Evolutionary conservation across 371 early-diverging fungal genomes (phyloP).

Genomic region (Mycotypha africana): DNA sequence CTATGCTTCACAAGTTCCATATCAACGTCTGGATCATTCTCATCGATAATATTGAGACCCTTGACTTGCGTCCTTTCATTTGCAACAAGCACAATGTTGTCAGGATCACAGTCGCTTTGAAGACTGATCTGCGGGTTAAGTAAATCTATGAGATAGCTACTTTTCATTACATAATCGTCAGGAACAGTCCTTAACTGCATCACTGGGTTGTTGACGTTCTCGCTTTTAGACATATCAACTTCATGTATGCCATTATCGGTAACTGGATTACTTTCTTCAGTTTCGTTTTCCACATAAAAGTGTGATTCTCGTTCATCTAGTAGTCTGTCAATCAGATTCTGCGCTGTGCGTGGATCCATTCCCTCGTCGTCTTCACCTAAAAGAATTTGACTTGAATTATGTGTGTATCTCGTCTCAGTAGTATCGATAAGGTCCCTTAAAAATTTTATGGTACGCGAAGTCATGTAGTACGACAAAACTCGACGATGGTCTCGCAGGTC

Average conservation of each 20-base stretch:
- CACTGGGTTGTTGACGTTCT: constrained; percentile 51
- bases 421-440: constrained; percentile 38
- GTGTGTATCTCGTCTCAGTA: neutral
- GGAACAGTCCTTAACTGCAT: constrained; percentile 42
- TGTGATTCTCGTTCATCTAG: constrained; percentile 44
- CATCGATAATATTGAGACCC: constrained; percentile 54
- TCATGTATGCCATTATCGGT: neutral
- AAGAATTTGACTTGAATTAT: constrained; percentile 7
- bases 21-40: constrained; percentile 38
- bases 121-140: constrained; percentile 71
- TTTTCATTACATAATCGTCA: constrained; percentile 45
- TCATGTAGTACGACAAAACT: constrained; percentile 43
- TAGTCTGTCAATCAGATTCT: constrained; percentile 50
- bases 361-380: constrained; percentile 23
- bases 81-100: constrained; percentile 53
- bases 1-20: constrained; percentile 66
- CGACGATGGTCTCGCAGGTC: constrained; percentile 42
- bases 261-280: constrained; percentile 20
- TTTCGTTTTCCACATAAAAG: constrained; percentile 49
- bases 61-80: constrained; percentile 65
- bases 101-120: constrained; percentile 44
- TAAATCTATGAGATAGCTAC: constrained; percentile 58
- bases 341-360: constrained; percentile 35
- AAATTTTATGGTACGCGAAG: constrained; percentile 42
- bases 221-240: constrained; percentile 20